phyloP scores from a whole-genome alignment of 495 filamentous ascomycete species.

The Paragyromitra xinjiangensis region DNA sequence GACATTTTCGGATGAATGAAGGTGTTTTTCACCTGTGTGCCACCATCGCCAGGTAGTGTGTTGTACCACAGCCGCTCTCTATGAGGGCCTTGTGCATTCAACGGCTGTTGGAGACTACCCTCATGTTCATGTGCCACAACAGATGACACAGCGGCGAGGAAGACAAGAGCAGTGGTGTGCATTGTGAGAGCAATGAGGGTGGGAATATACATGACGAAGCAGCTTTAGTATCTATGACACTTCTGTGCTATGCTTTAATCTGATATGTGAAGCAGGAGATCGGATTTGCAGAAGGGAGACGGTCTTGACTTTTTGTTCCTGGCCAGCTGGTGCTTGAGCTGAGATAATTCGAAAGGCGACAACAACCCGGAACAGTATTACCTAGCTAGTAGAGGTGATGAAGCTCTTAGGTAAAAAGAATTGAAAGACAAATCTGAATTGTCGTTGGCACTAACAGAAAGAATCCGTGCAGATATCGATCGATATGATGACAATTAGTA shows the following conservation, averaged over 20 bases:
- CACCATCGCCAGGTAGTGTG: conserved; percentile 66
- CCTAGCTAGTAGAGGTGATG: neutral
- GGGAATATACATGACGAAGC: conserved; percentile 18
- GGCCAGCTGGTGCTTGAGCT: neutral
- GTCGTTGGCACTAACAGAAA: conserved; percentile 15
- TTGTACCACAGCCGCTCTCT: conserved; percentile 65
- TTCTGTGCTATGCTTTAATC: neutral
- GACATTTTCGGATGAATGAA: too few species aligned
- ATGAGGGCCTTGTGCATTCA: conserved; percentile 61
- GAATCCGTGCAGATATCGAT: conserved; percentile 15
- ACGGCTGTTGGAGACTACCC: conserved; percentile 42
- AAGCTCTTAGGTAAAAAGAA: conserved; percentile 38
- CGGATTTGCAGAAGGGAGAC: neutral
- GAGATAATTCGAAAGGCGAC: neutral
- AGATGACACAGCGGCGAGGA: conserved; percentile 30
- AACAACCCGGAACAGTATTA: neutral
- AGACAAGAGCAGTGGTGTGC: conserved; percentile 42
- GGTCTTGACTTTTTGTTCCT: conserved; percentile 17
- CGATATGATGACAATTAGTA: conserved; percentile 2
- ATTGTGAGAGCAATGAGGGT: conserved; percentile 38
- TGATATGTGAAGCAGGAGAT: conserved; percentile 1
- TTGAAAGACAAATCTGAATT: neutral
- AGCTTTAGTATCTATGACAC: neutral
- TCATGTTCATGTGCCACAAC: conserved; percentile 47
- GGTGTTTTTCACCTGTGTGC: conserved; percentile 62